These are phyloP conservation scores for Heimioporus sp. DNA, from an alignment of 768 basidiomycete genomes.

Conservation along the genomic window DNA sequence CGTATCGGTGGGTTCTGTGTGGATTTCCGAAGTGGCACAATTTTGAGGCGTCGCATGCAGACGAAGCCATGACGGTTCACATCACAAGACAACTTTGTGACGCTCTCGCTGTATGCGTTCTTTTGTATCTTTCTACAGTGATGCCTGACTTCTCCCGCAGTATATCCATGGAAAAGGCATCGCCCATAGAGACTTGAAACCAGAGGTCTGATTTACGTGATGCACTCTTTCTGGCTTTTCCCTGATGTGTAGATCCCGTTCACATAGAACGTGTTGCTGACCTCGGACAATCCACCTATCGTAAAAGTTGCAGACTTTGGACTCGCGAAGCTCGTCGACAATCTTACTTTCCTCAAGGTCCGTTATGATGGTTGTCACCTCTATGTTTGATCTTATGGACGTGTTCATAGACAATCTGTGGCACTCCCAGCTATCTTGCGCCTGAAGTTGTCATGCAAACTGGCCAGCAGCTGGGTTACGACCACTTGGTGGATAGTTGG, in stretches of 20 bases:
- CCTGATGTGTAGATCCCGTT: no score
- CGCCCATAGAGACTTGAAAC: conserved; percentile 92
- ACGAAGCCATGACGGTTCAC: conserved; percentile 57
- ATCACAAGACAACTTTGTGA: conserved; percentile 84
- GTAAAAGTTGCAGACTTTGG: conserved; percentile 97
- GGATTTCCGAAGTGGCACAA: no score
- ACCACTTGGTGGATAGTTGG: conserved; percentile 92
- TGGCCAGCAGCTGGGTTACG: conserved; percentile 65
- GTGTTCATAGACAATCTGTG: conserved; percentile 92
- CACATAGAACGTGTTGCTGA: conserved; percentile 92
- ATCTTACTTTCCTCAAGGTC: conserved; percentile 73
- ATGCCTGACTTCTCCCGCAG: no score
- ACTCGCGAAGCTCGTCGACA: conserved; percentile 87
- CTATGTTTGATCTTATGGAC: no score
- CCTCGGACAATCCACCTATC: conserved; percentile 58
- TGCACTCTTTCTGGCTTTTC: no score
- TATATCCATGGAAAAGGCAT: conserved; percentile 77
- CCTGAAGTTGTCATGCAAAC: conserved; percentile 81
- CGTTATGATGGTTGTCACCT: no score
- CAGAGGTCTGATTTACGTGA: conserved; percentile 71
- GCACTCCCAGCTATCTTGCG: conserved; percentile 92
- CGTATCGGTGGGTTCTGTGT: conserved; percentile 60
- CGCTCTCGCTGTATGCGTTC: conserved; percentile 67
- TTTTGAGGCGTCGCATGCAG: no score
- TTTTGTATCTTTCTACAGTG: no score